Base-by-base conservation (phyloP, 345 rosid genomes). In the Salix viminalis region DNA sequence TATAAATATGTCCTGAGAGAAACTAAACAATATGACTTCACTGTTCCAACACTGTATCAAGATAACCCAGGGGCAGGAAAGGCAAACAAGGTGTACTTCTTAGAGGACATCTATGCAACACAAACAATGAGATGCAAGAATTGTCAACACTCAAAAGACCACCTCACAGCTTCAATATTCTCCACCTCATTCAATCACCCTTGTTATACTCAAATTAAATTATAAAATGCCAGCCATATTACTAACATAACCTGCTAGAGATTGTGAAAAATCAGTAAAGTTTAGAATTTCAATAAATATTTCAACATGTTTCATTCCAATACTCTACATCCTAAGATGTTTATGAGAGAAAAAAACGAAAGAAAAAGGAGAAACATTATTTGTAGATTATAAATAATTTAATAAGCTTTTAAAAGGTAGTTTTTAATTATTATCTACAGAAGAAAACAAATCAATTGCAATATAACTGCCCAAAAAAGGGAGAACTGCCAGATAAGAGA, bases 21-120 rank as follows among this genome's bases (percentile, higher is more conserved):
- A 36, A 26, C 67, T 48, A 50, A 73, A 39, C 41, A 67, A 42
- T 72, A 66, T 11, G 52, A 39, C 54, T 32, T 77, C 75, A 50
- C 15, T 19, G 23, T 56, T 65, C 14, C 48, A 65, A 54, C 52
- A 2, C n/a, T 15, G 16, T 34, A 72, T 72, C 64, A 18, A 62
- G 14, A 52, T 44, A 60, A 18, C 26, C 26, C 11, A 10, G 8
- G 19, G 64, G 61, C 44, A 67, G 62, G 23, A 32, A 15, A 16
- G 8, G 13, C 37, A 42, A 30, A 67, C 12, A 5, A 36, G 37
- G 65, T 11, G 21, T 26, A n/a, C 56, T 74, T 21, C 69, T 24
- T 14, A 52, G 62, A 74, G 44, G 16, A 50, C 19, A 50, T 62
- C 74, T 58, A 76, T 61, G 48, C 28, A 34, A 64, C 52, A 48